Evolutionary conservation across 306 rosid species (phyloP), one percentile per base, ranked within the genome.

Genomic region (Malus domestica): DNA sequence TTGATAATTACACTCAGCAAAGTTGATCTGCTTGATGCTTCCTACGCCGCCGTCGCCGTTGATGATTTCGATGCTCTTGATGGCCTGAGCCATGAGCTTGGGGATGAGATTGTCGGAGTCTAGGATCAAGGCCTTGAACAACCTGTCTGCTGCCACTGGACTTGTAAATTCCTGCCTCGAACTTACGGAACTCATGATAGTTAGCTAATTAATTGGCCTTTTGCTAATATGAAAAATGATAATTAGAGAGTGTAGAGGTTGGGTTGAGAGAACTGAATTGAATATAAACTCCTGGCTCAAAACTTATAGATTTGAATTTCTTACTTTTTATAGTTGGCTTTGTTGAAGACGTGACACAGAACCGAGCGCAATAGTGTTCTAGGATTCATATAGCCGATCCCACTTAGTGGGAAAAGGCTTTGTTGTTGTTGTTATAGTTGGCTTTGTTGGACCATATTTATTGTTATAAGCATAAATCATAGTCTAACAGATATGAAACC

Each of bases 91-190:
- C 77, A 84, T 58, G 57, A 80, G 76, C 64, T 77, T 83, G 49
- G 80, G 87, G 52, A 83, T 58, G 64, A 80, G 82, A 72, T 68
- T 77, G 68, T 76, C 79, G 25, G 82, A 69, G 51, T 83, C 81
- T 3, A 73, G 44, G 83, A 80, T 69, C 55, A 83, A 57, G 19
- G 87, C 87, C 70, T 77, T 76, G 79, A 83, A 80, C 82, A 83
- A 18, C 57, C 77, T 68, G 22, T 77, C 23, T 14, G 80, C 70
- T 1, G 81, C 70, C 12, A 80, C 79, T 30, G 67, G 67, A 55
- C 84, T 80, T 1, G 77, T 51, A 55, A 80, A 80, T 23, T 83
- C 87, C 18, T 71, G 73, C 55, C 23, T 76, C 22, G 62, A 38
- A 38, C 32, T 62, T 40, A 74, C 62, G 51, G 78, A 68, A 42